These are phyloP conservation scores for Reticulascus tulasneorum DNA, from an alignment of 2,329 filamentous ascomycete species.

Conservation along the genomic window DNA sequence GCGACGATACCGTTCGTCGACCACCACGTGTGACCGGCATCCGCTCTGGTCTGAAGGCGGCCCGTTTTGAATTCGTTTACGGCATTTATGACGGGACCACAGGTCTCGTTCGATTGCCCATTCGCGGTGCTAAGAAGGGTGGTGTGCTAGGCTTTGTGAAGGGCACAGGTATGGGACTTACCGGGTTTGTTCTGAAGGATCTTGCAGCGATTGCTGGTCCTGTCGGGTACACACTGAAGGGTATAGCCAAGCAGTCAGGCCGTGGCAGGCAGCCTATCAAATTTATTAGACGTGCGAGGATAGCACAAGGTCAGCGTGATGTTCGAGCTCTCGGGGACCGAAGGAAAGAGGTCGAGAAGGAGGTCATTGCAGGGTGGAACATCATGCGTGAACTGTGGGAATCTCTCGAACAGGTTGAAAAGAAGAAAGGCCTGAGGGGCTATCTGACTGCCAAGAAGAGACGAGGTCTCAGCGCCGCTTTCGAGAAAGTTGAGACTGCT, in stretches of 20 bases:
- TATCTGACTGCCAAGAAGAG: slow-evolving; percentile 29
- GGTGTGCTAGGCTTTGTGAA: slow-evolving; percentile 44
- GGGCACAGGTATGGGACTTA: slow-evolving; percentile 60
- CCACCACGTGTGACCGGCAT: slow-evolving; percentile 62
- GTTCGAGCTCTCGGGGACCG: slow-evolving; percentile 28
- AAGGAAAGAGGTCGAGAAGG: slow-evolving; percentile 21
- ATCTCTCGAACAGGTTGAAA: slow-evolving; percentile 28
- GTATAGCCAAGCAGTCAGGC: slow-evolving; percentile 55
- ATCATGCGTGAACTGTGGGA: slow-evolving; percentile 36
- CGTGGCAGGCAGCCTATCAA: slow-evolving; percentile 49
- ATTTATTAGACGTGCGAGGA: slow-evolving; percentile 53
- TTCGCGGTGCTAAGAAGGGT: slow-evolving; percentile 51
- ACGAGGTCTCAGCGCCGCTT: slow-evolving; percentile 38
- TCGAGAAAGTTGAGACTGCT: slow-evolving; percentile 46
- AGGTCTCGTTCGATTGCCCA: slow-evolving; percentile 57
- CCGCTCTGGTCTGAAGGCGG: slow-evolving; percentile 58
- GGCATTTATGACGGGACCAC: slow-evolving; percentile 64
- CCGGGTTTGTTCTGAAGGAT: slow-evolving; percentile 62
- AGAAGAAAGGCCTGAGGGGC: slow-evolving; percentile 28
- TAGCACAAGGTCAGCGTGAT: slow-evolving; percentile 54
- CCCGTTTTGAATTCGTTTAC: slow-evolving; percentile 56
- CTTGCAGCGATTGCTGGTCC: slow-evolving; percentile 58
- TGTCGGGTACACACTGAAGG: slow-evolving; percentile 60
- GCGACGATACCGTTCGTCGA: slow-evolving; percentile 63
- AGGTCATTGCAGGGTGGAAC: slow-evolving; percentile 36